A percentile compares a stretch with the other conserved stretches of the same genome.
These are phyloP conservation scores for Kluyveromyces nonfermentans DNA, from an alignment of 805 yeast species.

Conservation along the genomic window DNA sequence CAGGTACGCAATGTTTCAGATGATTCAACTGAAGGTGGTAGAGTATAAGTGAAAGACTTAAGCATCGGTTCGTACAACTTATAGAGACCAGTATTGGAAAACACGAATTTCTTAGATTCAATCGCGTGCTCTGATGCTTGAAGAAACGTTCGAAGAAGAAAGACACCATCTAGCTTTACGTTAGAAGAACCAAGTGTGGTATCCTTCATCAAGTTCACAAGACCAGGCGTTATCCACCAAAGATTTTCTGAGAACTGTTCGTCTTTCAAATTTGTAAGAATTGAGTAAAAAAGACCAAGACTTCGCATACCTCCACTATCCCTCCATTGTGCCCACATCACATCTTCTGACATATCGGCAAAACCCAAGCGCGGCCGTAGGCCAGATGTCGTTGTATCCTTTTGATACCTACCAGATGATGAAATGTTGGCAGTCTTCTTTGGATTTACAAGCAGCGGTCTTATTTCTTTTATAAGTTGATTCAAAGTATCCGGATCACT, in stretches of 20 bases:
- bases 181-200: slow-evolving; percentile 15
- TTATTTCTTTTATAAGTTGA: slow-evolving; percentile 1
- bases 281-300: slow-evolving; percentile 18
- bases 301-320: slow-evolving; percentile 17
- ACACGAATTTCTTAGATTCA: slow-evolving; percentile 6
- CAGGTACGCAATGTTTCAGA: slow-evolving; percentile 12
- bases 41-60: slow-evolving; percentile 17
- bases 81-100: slow-evolving; percentile 20
- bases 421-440: not conserved
- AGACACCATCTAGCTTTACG: slow-evolving; percentile 20
- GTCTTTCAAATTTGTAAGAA: slow-evolving; percentile 12
- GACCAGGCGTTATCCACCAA: slow-evolving; percentile 29
- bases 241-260: slow-evolving; percentile 19
- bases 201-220: slow-evolving; percentile 25
- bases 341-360: slow-evolving; percentile 13
- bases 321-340: slow-evolving; percentile 14
- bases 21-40: slow-evolving; percentile 22
- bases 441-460: slow-evolving; percentile 5
- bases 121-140: slow-evolving; percentile 8
- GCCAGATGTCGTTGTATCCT: not conserved
- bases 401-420: not conserved
- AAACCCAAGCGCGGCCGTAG: slow-evolving; percentile 5
- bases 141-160: slow-evolving; percentile 14
- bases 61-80: slow-evolving; percentile 19
- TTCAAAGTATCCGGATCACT: not conserved